Evolutionary conservation across 768 basidiomycete species (phyloP), one percentile per base, ranked within the genome.

Genomic region (Agaricus bisporus): DNA sequence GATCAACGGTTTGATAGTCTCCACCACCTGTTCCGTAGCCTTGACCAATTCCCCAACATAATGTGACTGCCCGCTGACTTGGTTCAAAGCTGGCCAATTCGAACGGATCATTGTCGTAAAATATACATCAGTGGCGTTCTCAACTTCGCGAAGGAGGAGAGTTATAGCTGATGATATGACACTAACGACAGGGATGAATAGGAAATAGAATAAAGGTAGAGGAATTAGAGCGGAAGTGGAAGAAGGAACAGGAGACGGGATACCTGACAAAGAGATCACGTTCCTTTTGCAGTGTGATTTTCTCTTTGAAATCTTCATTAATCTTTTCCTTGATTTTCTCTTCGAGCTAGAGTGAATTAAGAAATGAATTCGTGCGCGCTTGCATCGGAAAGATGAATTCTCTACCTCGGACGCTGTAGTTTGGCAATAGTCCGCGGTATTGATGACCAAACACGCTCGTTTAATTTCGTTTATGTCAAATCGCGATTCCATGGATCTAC

Each of bases 341-440:
- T 64, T 98, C 97, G 26, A 99, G 78, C 92, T 98, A 63, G 12
- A 22, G 3, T 20, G 29, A 10, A 44, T 26, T 20, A 47, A 48
- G 20, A 32, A 32, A 11, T 46, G 44, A 10, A 17, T 25, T 3
- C 11, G 2, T 32, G 5, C 11, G 8, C 32, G 7, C 32, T 32
- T 2, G 32, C 11, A 32, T 11, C 8, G 32, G 32, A 32, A 2
- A 32, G 11, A 32, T 11, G 7, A 11, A 8, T 32, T 32, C 11
- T 73, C 9, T 60, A 87, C 94, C 80, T 97, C 92, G 17, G 83
- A 63, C 1, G 95, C 91, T 2, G 95, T 99, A 1, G 81, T 83
- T 58, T 94, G 89, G 63, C 97, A 99, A 65, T 98, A 99, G 64
- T 98, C 95, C 1, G 95, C 95, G 0, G 97, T 99, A 63, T 99